A percentile compares a stretch with the other conserved stretches of the same genome.
Conservation (phyloP, 139 green algal species). For the Asterochloris erici region DNA sequence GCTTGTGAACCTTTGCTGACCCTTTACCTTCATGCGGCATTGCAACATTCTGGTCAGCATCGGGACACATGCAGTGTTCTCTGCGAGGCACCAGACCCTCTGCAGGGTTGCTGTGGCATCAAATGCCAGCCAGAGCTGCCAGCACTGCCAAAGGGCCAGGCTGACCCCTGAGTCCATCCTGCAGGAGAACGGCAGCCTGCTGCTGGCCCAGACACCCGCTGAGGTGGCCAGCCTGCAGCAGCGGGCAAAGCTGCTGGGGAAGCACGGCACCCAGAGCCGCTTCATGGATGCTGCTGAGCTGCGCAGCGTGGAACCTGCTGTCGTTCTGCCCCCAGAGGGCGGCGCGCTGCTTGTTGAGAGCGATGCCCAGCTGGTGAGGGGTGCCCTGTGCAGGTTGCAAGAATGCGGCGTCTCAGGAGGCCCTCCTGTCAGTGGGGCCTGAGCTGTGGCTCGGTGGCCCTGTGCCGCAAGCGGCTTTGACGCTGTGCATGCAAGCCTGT, state of each 20-base stretch:
- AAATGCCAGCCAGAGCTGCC: conserved; percentile 1
- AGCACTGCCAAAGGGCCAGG: neutral
- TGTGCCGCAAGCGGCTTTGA: neutral
- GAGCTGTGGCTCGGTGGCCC: neutral
- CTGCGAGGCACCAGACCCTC: too few species aligned
- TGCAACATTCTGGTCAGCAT: too few species aligned
- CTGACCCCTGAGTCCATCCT: neutral
- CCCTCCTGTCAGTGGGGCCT: neutral
- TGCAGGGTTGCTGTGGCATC: neutral
- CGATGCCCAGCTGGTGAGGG: conserved; percentile 48
- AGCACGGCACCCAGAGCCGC: conserved; percentile 22
- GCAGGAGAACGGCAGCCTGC: conserved; percentile 53
- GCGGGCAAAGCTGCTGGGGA: conserved; percentile 27
- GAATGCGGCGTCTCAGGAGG: neutral
- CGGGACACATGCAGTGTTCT: too few species aligned
- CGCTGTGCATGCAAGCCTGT: neutral
- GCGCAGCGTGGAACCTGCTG: conserved; percentile 33
- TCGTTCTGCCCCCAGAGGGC: conserved; percentile 27
- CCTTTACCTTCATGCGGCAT: too few species aligned
- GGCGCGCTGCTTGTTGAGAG: conserved; percentile 32
- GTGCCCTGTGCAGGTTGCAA: neutral
- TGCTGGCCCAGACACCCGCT: conserved; percentile 38
- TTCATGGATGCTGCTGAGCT: conserved; percentile 20
- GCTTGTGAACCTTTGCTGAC: too few species aligned
- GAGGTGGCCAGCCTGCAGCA: conserved; percentile 40